phyloP scores from a whole-genome alignment of 352 stramenopile species.

The Globisporangium solare region DNA sequence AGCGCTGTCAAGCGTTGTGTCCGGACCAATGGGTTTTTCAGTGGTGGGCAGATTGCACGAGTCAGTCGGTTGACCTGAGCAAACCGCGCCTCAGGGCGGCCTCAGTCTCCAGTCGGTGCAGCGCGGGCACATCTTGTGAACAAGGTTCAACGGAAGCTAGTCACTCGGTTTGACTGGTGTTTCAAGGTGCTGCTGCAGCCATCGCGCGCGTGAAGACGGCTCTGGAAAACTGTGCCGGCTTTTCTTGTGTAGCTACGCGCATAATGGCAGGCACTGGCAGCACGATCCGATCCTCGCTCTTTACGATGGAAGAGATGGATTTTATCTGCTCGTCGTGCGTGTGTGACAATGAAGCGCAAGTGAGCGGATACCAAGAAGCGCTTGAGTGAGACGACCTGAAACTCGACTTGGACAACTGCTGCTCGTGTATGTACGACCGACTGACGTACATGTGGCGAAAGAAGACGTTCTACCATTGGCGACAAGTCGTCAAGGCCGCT shows the following conservation, averaged over 20 bases:
- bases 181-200: too few relatives aligned
- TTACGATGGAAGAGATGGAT: slow-evolving; percentile 60
- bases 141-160: not conserved
- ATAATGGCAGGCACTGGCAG: slow-evolving; percentile 1
- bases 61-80: not conserved
- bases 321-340: slow-evolving; percentile 54
- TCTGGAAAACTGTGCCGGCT: too few relatives aligned
- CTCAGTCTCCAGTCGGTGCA: not conserved
- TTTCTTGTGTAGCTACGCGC: not conserved
- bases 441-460: slow-evolving; percentile 75
- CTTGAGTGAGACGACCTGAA: slow-evolving; percentile 21
- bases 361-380: slow-evolving; percentile 25
- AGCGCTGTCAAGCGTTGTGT: slow-evolving; percentile 3
- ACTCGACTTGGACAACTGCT: slow-evolving; percentile 43
- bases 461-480: slow-evolving; percentile 75
- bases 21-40: slow-evolving; percentile 7
- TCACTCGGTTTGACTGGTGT: not conserved
- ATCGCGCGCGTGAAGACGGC: too few relatives aligned
- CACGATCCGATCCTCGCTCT: slow-evolving; percentile 13
- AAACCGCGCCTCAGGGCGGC: not conserved
- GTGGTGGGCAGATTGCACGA: not conserved
- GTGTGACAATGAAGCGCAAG: slow-evolving; percentile 40
- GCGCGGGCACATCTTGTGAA: not conserved
- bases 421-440: slow-evolving; percentile 61
- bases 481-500: slow-evolving; percentile 29